Evolutionary conservation across 805 yeast genomes (phyloP), one percentile per base, ranked within the genome.

Genomic region (Saccharomycopsis guyanensis): DNA sequence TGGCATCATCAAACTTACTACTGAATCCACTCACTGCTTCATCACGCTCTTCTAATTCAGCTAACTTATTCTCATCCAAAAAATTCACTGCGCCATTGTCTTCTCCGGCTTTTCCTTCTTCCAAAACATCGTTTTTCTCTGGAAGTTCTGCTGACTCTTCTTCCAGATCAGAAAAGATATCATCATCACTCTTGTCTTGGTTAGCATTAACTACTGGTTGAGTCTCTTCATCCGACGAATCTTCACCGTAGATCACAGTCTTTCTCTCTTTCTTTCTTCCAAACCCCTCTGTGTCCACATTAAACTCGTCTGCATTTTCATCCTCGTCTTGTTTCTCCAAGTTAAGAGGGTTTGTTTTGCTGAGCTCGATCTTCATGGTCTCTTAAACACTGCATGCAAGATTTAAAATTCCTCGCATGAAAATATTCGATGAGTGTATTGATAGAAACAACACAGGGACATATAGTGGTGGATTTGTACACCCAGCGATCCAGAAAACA

Each of bases 391-490:
- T 34, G 3, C 24, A 2, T 20, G 19, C 20, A 16, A 15, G 4
- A 16, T 19, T 34, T 13, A 32, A 41, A 24, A 3, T 20, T 24
- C 13, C 19, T 4, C 23, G 29, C 29, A 25, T 10, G 19, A 15
- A 18, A 15, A 7, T 16, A 16, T 5, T 40, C 36, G 34, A 70
- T 69, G 75, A 69, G 73, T 53, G 68, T 68, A 7, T 50, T 66
- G 2, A 24, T 66, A 12, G 71, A 66, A 51, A 66, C 69, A 1
- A 63, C 63, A 4, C 44, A 46, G 47, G 82, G 80, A 4, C 71
- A 70, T 47, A 38, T 79, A 5, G 80, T 76, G 7, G 58, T 78
- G 7, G 85, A 79, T 51, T 54, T 78, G 15, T 53, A 57, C 40
- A 46, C 54, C 4, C 57, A 65, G 6, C 54, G 57, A 4, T 63